Conservation (phyloP, 371 early-diverging fungal species). For the Syncephalastrum racemosum region DNA sequence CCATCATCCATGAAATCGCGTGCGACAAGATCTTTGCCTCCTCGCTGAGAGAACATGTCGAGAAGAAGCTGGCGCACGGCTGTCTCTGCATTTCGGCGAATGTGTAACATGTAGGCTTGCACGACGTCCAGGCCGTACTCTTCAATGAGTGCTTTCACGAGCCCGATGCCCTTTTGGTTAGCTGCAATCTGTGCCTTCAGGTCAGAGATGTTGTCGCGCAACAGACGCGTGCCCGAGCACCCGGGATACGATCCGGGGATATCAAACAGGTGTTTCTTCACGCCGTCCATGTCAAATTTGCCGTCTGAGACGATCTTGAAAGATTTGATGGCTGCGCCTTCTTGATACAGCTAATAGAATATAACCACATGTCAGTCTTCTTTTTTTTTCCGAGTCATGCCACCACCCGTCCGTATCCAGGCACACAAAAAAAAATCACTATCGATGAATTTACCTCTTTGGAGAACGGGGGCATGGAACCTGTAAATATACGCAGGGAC, state of each 20-base stretch:
- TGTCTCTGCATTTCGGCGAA: constrained; percentile 82
- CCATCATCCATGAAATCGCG: constrained; percentile 95
- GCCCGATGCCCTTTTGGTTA: constrained; percentile 89
- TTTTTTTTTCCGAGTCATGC: not conserved
- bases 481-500: constrained; percentile 13
- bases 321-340: constrained; percentile 90
- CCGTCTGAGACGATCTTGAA: constrained; percentile 86
- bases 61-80: constrained; percentile 82
- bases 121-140: constrained; percentile 88
- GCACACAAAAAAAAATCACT: constrained; percentile 2
- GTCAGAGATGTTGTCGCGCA: constrained; percentile 90
- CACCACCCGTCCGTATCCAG: too few relatives aligned
- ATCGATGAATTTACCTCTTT: constrained; percentile 46
- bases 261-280: constrained; percentile 69
- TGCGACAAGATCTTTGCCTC: constrained; percentile 57
- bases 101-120: constrained; percentile 91
- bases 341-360: constrained; percentile 69
- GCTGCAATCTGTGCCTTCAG: constrained; percentile 95
- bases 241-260: constrained; percentile 85
- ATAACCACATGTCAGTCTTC: too few relatives aligned
- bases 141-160: constrained; percentile 77
- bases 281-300: constrained; percentile 75
- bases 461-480: constrained; percentile 83
- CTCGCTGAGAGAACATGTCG: constrained; percentile 44
- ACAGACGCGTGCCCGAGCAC: constrained; percentile 85